Evolutionary conservation across 2,329 filamentous ascomycete species (phyloP), one percentile per base, ranked within the genome.

Genomic region (Phialophora tarda): DNA sequence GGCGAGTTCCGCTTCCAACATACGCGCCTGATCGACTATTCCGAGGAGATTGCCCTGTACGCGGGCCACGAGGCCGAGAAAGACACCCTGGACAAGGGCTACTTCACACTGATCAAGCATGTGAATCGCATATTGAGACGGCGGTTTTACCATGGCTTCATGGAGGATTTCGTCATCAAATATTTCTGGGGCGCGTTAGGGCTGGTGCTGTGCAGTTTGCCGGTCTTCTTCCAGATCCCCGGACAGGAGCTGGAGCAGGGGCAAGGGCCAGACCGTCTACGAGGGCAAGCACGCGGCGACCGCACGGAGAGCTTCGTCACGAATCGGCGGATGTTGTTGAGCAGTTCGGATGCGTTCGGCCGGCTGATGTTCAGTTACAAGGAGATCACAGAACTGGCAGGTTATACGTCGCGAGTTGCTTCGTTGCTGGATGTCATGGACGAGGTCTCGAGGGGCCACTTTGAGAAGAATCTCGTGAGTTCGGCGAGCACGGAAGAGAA

Each of bases 101-200:
- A 99, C 79, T 99, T 99, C 76, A 99, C 95, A 1, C 84, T 99
- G 44, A 99, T 99, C 82, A 98, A 97, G 80, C 95, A 99, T 79
- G 94, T 99, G 76, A 99, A 99, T 78, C 89, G 96, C 75, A 97
- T 98, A 71, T 81, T 99, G 68, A 86, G 93, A 47, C 85, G 92
- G 69, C 88, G 95, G 57, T 91, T 99, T 77, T 98, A 98, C 78
- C 94, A 99, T 77, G 94, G 93, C n/a, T 90, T 99, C 74, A 97
- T 98, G 94, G 95, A 99, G 77, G 95, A 99, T 78, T 99, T 97
- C 78, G 92, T 98, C 65, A 97, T 99, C 79, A 99, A 99, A 79
- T 99, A 99, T 77, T 95, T 98, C 80, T 99, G 95, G 95, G 95
- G 95, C 48, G 94, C 95, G 1, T 79, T 99, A 51, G 95, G 95